Base-by-base conservation (phyloP, 805 yeast genomes). In the Isabelozyma pseudorhagii region DNA sequence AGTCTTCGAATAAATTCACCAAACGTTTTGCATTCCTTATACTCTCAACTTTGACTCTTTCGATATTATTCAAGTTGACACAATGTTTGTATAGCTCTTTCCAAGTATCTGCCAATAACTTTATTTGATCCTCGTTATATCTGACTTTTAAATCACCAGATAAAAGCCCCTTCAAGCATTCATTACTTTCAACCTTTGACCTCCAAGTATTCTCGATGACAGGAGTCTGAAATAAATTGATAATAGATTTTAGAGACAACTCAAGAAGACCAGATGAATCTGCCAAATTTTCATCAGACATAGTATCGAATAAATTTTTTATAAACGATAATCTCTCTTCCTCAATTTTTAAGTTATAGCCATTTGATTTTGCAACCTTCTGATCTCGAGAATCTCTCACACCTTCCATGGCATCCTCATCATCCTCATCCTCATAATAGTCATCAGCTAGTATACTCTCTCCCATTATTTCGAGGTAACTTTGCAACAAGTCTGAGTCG, bases 21-120 rank as follows among this genome's bases (percentile, higher is more conserved):
- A 67, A 48, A 27, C 51, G 48, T 11, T 59, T 58, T 5, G 70
- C 63, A 39, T 63, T 61, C 46, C 75, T 58, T 10, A 71, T 67
- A 46, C 71, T 77, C 28, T 81, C 81, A 17, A 85, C 63, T 48
- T 84, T 75, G 3, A 85, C 88, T 51, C 77, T 80, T 58, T 87
- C 93, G 50, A 80, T 77, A 25, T 74, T 71, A 31, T 72, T 71
- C 10, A 61, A 55, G 4, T 54, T 53, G n/a, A 72, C 62, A 55
- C 78, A 75, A n/a, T 55, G 52, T 5, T 49, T 43, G 29, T 58
- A 60, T 29, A 62, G 54, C 40, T 48, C 52, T 31, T 46, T 49
- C 77, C 68, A 52, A 62, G 54, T 4, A 18, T 53, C 18, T 46
- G 54, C 67, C 64, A 77, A 9, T 9, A 42, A 13, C 3, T 45